These are phyloP conservation scores for Didymella segeticola DNA, from an alignment of 2,329 filamentous ascomycete genomes.

Conservation along the genomic window DNA sequence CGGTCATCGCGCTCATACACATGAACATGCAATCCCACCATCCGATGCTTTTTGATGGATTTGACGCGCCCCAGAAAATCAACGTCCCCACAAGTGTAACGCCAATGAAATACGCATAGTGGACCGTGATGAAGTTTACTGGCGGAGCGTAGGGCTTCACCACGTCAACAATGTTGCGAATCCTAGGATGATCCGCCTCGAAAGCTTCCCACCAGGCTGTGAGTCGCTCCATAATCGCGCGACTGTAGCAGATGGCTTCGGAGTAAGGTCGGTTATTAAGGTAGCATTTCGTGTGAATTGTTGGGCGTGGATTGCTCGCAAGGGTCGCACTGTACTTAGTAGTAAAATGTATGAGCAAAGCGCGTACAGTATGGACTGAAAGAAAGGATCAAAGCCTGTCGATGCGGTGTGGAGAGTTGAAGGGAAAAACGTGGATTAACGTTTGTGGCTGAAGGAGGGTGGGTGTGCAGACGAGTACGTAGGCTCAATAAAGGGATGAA, in stretches of 20 bases:
- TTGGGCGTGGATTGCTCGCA: constrained; percentile 3
- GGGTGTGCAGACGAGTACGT: constrained; percentile 18
- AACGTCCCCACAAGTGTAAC: constrained; percentile 24
- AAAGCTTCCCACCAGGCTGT: constrained; percentile 19
- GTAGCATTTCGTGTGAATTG: constrained; percentile 16
- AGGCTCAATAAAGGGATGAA: constrained; percentile 20
- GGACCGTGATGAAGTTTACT: constrained; percentile 32
- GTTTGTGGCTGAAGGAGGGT: constrained; percentile 19
- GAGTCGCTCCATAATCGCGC: constrained; percentile 15
- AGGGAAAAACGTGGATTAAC: constrained; percentile 9
- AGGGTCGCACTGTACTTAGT: constrained; percentile 13
- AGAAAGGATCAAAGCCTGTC: constrained; percentile 7
- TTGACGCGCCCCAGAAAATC: constrained; percentile 32
- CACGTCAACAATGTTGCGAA: constrained; percentile 17
- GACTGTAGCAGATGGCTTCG: constrained; percentile 8
- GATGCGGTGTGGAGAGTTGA: neutral
- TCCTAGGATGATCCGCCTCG: constrained; percentile 12
- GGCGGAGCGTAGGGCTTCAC: constrained; percentile 29
- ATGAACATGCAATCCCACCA: constrained; percentile 36
- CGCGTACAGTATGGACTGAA: neutral
- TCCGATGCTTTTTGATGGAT: constrained; percentile 27
- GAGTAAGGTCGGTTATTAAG: constrained; percentile 13
- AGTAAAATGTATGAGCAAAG: constrained; percentile 3
- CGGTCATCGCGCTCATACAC: constrained; percentile 22
- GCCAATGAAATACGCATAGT: constrained; percentile 31